These are phyloP conservation scores for Wickerhamomyces strasburgensis DNA, from an alignment of 805 yeast genomes.

Conservation along the genomic window DNA sequence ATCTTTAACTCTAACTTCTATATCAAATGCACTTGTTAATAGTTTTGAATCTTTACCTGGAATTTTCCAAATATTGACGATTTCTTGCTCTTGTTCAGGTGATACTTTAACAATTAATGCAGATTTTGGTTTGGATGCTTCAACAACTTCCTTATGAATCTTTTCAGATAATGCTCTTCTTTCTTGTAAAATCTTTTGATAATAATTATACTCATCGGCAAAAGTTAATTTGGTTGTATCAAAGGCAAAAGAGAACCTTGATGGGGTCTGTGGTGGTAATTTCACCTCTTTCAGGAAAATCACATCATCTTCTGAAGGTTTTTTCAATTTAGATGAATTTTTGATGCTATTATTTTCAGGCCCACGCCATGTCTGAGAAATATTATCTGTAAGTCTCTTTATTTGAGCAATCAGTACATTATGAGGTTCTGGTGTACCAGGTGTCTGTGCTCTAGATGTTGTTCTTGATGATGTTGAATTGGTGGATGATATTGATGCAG, in stretches of 20 bases:
- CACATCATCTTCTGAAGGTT: conserved; percentile 12
- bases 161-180: conserved; percentile 33
- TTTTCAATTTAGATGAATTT: not conserved
- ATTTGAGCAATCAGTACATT: conserved; percentile 2
- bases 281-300: conserved; percentile 17
- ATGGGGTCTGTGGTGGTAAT: conserved; percentile 16
- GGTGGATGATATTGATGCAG: conserved; percentile 15
- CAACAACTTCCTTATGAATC: conserved; percentile 31
- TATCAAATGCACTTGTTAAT: conserved; percentile 30
- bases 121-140: conserved; percentile 20
- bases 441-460: too few relatives aligned
- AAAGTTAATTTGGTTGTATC: conserved; percentile 27
- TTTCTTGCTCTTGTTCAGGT: conserved; percentile 19
- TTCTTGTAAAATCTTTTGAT: conserved; percentile 40
- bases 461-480: conserved; percentile 24
- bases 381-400: conserved; percentile 3
- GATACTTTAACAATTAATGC: conserved; percentile 25
- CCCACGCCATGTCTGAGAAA: not conserved
- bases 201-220: conserved; percentile 36
- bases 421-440: conserved; percentile 9
- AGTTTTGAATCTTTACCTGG: conserved; percentile 23
- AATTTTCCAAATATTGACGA: conserved; percentile 26
- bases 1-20: conserved; percentile 65
- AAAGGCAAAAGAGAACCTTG: conserved; percentile 19
- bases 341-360: not conserved